Evolutionary conservation across 2,329 filamentous ascomycete genomes (phyloP).

Genomic region (Fusarium sp.): DNA sequence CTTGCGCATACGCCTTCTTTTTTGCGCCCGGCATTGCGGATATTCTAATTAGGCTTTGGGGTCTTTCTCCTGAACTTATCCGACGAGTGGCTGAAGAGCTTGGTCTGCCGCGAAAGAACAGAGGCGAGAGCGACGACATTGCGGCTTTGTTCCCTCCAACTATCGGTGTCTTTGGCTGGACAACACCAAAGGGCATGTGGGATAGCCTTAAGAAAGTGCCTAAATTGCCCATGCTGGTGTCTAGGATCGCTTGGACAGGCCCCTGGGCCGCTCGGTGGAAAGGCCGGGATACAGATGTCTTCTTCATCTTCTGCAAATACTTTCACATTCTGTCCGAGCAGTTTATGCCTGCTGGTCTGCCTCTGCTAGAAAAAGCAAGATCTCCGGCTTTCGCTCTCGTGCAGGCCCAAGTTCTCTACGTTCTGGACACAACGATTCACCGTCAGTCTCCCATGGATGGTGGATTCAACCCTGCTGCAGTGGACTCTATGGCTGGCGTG

Average conservation of each 20-base stretch:
- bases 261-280: slow-evolving; percentile 89
- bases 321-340: slow-evolving; percentile 84
- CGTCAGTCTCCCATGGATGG: slow-evolving; percentile 71
- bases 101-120: slow-evolving; percentile 68
- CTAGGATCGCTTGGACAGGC: slow-evolving; percentile 85
- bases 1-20: slow-evolving; percentile 92
- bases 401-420: slow-evolving; percentile 82
- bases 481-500: slow-evolving; percentile 63
- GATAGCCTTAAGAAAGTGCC: slow-evolving; percentile 74
- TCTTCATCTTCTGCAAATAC: slow-evolving; percentile 92
- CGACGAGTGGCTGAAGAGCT: slow-evolving; percentile 79
- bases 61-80: slow-evolving; percentile 74
- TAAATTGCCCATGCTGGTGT: slow-evolving; percentile 73
- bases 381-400: slow-evolving; percentile 84
- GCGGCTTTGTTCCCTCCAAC: slow-evolving; percentile 76
- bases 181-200: slow-evolving; percentile 62
- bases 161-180: slow-evolving; percentile 70
- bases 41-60: slow-evolving; percentile 85
- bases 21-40: slow-evolving; percentile 90
- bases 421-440: slow-evolving; percentile 87
- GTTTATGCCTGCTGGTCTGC: slow-evolving; percentile 70
- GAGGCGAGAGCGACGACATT: slow-evolving; percentile 72
- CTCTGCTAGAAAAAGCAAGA: slow-evolving; percentile 68
- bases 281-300: slow-evolving; percentile 87
- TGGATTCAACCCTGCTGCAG: slow-evolving; percentile 56